Base-by-base conservation (phyloP, 805 yeast species). In the Kluyveromyces lactis region DNA sequence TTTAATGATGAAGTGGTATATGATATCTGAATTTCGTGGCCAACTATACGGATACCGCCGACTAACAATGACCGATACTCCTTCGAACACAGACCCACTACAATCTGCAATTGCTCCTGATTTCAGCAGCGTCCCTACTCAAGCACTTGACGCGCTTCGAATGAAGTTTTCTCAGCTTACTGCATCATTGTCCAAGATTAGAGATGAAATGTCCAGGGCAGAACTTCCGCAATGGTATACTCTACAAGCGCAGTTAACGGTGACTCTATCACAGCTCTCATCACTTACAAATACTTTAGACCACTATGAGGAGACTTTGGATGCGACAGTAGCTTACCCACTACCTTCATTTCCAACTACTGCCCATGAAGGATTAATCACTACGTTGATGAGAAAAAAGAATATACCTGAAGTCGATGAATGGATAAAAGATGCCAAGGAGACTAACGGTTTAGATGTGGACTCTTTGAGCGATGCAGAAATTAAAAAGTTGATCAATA, bases 321-420 rank as follows among this genome's bases (percentile, higher is more conserved):
- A 72, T 33, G 62, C 74, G 4, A 79, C 95, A 0, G 86, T 84
- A 38, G 89, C 79, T 1, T 90, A 76, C 53, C 98, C 98, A 1
- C 66, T 85, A 39, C 81, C 89, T 0, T 72, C 73, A 16, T 92
- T 90, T 56, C 97, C 97, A 7, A 76, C 94, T 0, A 74, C 86
- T 1, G 82, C 85, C 32, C 89, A 85, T 47, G 89, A 84, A 51
- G 84, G 86, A 2, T 68, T 92, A 26, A 63, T 89, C 37, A 83
- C 95, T 0, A 87, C 97, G 0, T 66, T 92, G 43, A 60, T 92
- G 43, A 72, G 97, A 42, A 92, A 89, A 57, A 90, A 89, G 56
- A 81, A 81, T 36, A 66, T 85, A 9, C 97, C 98, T 0, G 97
- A 89, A 46, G 95, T 90, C 2, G 84, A 79, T 38, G 83, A 77